Conservation (phyloP, 2,329 filamentous ascomycete species). For the Pseudogymnoascus destructans region DNA sequence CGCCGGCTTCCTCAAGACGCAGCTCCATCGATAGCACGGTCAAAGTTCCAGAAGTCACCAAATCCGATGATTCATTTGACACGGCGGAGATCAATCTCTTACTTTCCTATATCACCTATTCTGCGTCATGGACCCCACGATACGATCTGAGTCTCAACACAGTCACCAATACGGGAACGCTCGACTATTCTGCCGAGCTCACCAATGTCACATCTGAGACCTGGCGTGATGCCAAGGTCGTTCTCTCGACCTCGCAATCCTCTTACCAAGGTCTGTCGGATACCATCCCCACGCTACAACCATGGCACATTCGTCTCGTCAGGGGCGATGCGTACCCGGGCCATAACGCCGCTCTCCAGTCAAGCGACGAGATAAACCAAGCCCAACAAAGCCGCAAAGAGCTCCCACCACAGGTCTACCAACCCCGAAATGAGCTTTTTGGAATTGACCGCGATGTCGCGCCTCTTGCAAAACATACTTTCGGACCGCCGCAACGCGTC, state of each 20-base stretch:
- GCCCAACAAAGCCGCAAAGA: constrained; percentile 23
- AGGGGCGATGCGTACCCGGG: constrained; percentile 17
- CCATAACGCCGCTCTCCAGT: constrained; percentile 17
- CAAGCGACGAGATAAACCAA: constrained; percentile 25
- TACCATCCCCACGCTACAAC: constrained; percentile 32
- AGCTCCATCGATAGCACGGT: constrained; percentile 30
- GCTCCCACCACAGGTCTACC: constrained; percentile 22
- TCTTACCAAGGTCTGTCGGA: constrained; percentile 37
- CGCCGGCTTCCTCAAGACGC: constrained; percentile 36
- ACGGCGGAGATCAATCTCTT: constrained; percentile 21
- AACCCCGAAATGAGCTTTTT: constrained; percentile 28
- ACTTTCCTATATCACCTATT: constrained; percentile 24
- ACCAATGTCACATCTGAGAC: constrained; percentile 37
- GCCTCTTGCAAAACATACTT: background rate
- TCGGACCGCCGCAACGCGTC: background rate
- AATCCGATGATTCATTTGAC: constrained; percentile 3
- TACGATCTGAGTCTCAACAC: constrained; percentile 36
- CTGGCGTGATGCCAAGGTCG: constrained; percentile 32
- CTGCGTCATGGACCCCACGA: constrained; percentile 34
- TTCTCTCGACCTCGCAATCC: constrained; percentile 37
- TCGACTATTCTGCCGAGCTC: constrained; percentile 41
- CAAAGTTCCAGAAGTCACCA: constrained; percentile 15
- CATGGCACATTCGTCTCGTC: constrained; percentile 34
- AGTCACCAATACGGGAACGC: constrained; percentile 22
- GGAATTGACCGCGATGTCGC: constrained; percentile 18